Evolutionary conservation across 306 rosid genomes (phyloP), one percentile per base, ranked within the genome.

Genomic region (Acacia confusa): DNA sequence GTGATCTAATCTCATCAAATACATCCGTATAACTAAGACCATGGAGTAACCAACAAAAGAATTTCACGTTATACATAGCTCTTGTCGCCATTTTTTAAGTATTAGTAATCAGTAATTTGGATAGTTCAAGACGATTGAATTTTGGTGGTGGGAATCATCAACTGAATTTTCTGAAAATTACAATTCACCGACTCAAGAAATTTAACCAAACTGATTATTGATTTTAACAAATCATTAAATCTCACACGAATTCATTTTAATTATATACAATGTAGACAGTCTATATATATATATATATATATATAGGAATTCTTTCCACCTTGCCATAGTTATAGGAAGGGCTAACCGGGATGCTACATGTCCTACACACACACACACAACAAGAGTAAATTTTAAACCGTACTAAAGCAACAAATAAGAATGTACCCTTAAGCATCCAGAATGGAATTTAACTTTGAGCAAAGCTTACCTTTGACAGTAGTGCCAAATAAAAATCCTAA

Each of bases 121-220:
- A 6, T 2, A 36, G 14, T 12, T 86, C 22, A 17, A 50, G 61
- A 55, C 27, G 4, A 20, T 55, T n/a, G 24, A 55, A 20, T n/a
- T 52, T 20, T 52, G 9, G 4, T 5, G 58, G 7, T 50, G 57
- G 58, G 0, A 17, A 52, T 19, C 2, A 52, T 52, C 19, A 19
- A 17, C 8, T 3, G 86, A 91, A 74, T 83, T 48, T 38, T 68
- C 25, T 52, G 24, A 52, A 44, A 44, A 52, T 19, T 52, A 19
- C 24, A 20, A 53, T 2, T 53, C 8, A 3, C 24, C 10, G 25
- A 7, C 60, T 52, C 58, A 52, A 52, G 19, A 52, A 52, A 9
- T 52, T 52, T 16, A 19, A 5, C 24, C 25, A 52, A 1, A 16
- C 20, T 50, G 25, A 6, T 19, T 7, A 2, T 20, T 30, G 3